Evolutionary conservation across 2,329 filamentous ascomycete species (phyloP).

Genomic region (Pseudocercospora fuligena): DNA sequence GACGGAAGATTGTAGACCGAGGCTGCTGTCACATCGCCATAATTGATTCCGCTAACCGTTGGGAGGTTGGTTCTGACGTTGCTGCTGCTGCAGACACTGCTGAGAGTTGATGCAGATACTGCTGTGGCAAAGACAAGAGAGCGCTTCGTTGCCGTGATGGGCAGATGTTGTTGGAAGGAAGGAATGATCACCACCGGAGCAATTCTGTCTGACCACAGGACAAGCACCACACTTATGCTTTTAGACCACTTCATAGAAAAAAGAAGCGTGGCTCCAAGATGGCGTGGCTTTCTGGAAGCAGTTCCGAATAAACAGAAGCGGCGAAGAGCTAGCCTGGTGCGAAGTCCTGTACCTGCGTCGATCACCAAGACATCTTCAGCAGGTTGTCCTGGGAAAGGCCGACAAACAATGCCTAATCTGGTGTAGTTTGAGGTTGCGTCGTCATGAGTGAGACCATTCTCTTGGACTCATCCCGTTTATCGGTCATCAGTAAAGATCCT

Average conservation of each 20-base stretch:
- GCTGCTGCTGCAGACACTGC: conserved; percentile 12
- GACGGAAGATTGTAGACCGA: conserved; percentile 21
- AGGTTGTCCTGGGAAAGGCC: too few species aligned
- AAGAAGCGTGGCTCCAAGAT: neutral
- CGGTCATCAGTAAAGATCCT: too few species aligned
- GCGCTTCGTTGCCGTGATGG: neutral
- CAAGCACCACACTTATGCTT: neutral
- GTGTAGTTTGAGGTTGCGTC: neutral
- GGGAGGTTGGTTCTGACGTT: conserved; percentile 17
- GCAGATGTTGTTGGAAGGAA: neutral
- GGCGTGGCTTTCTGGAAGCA: neutral
- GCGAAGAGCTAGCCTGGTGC: neutral
- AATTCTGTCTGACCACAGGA: neutral
- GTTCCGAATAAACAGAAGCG: neutral
- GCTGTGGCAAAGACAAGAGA: neutral
- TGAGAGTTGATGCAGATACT: conserved; percentile 18
- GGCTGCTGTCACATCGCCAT: conserved; percentile 20
- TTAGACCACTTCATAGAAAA: neutral
- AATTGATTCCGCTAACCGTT: conserved; percentile 15
- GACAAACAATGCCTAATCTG: too few species aligned
- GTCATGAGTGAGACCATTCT: neutral
- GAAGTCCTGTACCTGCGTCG: neutral
- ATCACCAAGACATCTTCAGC: neutral
- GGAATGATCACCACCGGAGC: neutral
- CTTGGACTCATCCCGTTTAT: too few species aligned